These are phyloP conservation scores for Erodium chrysanthum DNA, from an alignment of 441 rosid species.

Conservation along the genomic window DNA sequence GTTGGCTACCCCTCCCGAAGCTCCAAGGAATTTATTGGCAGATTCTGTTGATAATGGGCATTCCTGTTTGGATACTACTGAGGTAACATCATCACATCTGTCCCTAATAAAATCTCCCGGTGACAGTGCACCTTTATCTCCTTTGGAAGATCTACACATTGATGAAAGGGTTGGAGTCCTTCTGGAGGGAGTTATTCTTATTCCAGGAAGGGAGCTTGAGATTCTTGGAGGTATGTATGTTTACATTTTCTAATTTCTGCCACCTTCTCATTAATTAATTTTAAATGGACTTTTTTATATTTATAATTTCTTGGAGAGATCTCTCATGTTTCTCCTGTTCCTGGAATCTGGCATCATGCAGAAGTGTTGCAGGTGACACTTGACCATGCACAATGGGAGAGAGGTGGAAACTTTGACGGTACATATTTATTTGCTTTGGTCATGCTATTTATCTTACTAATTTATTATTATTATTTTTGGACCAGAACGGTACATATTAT, in stretches of 20 bases:
- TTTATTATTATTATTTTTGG: neutral
- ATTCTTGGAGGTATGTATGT: slow-evolving; percentile 74
- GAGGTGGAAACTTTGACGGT: slow-evolving; percentile 58
- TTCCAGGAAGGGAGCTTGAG: slow-evolving; percentile 81
- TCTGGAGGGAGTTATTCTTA: slow-evolving; percentile 53
- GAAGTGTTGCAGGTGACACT: slow-evolving; percentile 65
- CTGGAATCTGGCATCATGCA: slow-evolving; percentile 27
- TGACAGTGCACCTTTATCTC: slow-evolving; percentile 23
- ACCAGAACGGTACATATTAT: neutral
- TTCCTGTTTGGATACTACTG: slow-evolving; percentile 26
- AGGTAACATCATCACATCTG: slow-evolving; percentile 29
- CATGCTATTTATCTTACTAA: no score
- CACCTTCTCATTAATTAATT: slow-evolving; percentile 8
- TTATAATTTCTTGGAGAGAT: neutral
- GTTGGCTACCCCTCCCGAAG: slow-evolving; percentile 88
- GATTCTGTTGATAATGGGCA: slow-evolving; percentile 49
- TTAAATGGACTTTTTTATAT: slow-evolving; percentile 7
- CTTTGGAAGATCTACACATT: slow-evolving; percentile 49
- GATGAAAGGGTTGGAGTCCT: slow-evolving; percentile 66
- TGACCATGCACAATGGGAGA: slow-evolving; percentile 39
- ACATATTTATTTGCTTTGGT: slow-evolving; percentile 12
- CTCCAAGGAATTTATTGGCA: slow-evolving; percentile 77
- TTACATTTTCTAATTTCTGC: neutral
- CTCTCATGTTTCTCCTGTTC: neutral
- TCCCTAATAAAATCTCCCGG: slow-evolving; percentile 21